Percentiles rank a stretch among this genome's conserved stretches.
Evolutionary conservation across 805 yeast genomes (phyloP).

Genomic region (Sungouiella thailandica): DNA sequence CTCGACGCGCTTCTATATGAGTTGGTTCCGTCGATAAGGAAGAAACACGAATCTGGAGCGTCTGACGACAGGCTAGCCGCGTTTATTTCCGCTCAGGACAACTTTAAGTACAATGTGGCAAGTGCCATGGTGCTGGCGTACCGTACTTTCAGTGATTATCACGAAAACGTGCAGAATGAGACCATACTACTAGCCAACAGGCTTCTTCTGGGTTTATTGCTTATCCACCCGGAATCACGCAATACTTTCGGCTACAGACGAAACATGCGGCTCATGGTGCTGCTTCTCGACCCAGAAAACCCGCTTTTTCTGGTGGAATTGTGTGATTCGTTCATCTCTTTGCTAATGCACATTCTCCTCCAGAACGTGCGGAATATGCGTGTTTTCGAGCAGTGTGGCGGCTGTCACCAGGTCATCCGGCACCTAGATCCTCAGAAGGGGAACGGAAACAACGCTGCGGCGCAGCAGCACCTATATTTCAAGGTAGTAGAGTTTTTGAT

Average conservation of each 20-base stretch:
- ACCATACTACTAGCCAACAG: conserved; percentile 22
- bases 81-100: conserved; percentile 47
- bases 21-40: conserved; percentile 9
- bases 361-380: conserved; percentile 54
- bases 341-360: conserved; percentile 54
- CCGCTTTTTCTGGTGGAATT: conserved; percentile 11
- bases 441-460: not conserved
- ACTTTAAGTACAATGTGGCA: conserved; percentile 48
- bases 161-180: conserved; percentile 4
- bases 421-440: conserved; percentile 17
- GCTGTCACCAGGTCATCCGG: conserved; percentile 48
- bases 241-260: conserved; percentile 38
- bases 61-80: conserved; percentile 11
- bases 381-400: conserved; percentile 51
- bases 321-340: conserved; percentile 40
- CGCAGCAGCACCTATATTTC: conserved; percentile 52
- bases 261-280: conserved; percentile 35
- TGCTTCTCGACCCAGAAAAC: conserved; percentile 15
- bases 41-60: conserved; percentile 5
- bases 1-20: conserved; percentile 8
- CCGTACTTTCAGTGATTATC: conserved; percentile 2
- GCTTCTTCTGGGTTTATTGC: conserved; percentile 54
- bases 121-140: conserved; percentile 26
- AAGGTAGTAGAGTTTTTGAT: conserved; percentile 65
- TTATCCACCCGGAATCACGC: conserved; percentile 56